Percentiles rank a stretch among this genome's conserved stretches.
phyloP scores from a whole-genome alignment of 176 grass and related monocot species.

The Triticum turgidum region DNA sequence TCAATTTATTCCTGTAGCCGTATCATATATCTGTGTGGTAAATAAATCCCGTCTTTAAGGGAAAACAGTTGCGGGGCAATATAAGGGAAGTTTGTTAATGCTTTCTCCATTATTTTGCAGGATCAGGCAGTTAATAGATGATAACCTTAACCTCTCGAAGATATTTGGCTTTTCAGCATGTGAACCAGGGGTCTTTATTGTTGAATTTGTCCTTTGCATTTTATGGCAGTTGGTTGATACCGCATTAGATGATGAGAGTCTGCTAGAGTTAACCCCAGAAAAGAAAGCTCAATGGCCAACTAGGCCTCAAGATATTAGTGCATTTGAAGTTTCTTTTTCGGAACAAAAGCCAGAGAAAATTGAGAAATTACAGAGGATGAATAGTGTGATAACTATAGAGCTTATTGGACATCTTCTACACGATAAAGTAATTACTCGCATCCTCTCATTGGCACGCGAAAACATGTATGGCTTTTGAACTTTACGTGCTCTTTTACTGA shows the following conservation, averaged over 20 bases:
- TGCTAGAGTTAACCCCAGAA: constrained; percentile 70
- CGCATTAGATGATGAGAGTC: constrained; percentile 81
- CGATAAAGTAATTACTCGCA: constrained; percentile 93
- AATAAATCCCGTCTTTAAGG: neutral
- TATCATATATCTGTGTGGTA: constrained; percentile 13
- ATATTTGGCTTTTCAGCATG: constrained; percentile 69
- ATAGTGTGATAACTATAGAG: constrained; percentile 69
- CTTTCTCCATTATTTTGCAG: constrained; percentile 52
- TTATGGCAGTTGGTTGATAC: constrained; percentile 84
- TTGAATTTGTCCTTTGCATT: constrained; percentile 72
- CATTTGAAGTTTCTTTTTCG: constrained; percentile 59
- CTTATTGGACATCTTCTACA: constrained; percentile 76
- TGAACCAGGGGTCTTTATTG: constrained; percentile 70
- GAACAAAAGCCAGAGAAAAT: constrained; percentile 62
- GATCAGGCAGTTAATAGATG: constrained; percentile 69
- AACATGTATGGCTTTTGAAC: constrained; percentile 92
- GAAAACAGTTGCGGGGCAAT: constrained; percentile 4
- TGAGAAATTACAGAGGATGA: constrained; percentile 74
- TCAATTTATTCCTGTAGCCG: constrained; percentile 8
- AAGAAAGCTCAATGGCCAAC: constrained; percentile 68
- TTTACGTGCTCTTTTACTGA: constrained; percentile 31
- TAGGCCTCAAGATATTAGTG: constrained; percentile 53
- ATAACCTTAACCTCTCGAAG: constrained; percentile 64
- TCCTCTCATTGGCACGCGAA: constrained; percentile 91
- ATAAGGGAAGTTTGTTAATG: constrained; percentile 20